Percentiles rank a stretch among this genome's conserved stretches.
These are phyloP conservation scores for Leucocoprinus leucothites DNA, from an alignment of 768 basidiomycete species.

Conservation along the genomic window DNA sequence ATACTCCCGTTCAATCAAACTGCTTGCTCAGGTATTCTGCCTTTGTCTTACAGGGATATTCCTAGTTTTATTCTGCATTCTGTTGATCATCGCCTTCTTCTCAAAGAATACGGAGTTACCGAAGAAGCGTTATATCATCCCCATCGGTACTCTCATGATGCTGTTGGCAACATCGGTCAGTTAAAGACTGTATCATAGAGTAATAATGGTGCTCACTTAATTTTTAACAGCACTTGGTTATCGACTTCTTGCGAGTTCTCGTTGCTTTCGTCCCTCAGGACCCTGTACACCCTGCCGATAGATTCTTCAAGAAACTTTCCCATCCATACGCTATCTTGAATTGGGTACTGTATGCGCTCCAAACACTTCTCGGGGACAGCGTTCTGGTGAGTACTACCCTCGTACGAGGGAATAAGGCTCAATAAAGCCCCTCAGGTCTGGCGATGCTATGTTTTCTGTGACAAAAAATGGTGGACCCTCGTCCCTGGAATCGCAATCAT, in stretches of 20 bases:
- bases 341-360: slow-evolving; percentile 5
- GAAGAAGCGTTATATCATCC: slow-evolving; percentile 1
- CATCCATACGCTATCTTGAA: slow-evolving; percentile 7
- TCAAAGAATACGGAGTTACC: neutral
- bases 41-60: neutral
- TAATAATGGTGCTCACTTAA: neutral
- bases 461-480: slow-evolving; percentile 6
- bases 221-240: neutral
- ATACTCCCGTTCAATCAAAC: neutral
- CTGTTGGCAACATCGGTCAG: neutral
- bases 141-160: slow-evolving; percentile 6
- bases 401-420: neutral
- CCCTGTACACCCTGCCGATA: neutral
- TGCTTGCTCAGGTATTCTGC: neutral
- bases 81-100: neutral
- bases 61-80: slow-evolving; percentile 1
- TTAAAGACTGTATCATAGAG: neutral
- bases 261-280: neutral
- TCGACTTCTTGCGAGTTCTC: slow-evolving; percentile 8
- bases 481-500: neutral
- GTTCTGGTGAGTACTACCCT: neutral
- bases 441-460: slow-evolving; percentile 9
- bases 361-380: slow-evolving; percentile 8
- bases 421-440: neutral
- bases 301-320: slow-evolving; percentile 3